Percentiles rank a stretch among this genome's conserved stretches.
phyloP scores from a whole-genome alignment of 257 asterid genomes.

The Verbascum thapsus region DNA sequence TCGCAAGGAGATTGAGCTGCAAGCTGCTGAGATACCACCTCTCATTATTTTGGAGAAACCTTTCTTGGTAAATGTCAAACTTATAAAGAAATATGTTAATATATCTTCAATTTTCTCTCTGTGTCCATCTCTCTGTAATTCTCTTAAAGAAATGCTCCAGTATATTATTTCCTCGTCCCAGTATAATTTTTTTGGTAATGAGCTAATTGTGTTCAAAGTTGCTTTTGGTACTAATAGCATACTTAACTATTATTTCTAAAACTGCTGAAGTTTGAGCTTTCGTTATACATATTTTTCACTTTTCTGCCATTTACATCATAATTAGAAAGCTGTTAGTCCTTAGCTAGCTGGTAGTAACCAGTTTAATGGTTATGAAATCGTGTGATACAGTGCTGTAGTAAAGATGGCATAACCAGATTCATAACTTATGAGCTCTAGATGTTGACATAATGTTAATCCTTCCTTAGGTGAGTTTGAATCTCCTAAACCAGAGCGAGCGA shows the following conservation, averaged over 20 bases:
- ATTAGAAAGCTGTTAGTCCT: neutral
- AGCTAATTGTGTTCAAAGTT: slow-evolving; percentile 11
- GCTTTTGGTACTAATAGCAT: slow-evolving; percentile 21
- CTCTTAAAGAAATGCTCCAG: slow-evolving; percentile 5
- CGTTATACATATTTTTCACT: neutral
- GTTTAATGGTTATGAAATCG: slow-evolving; percentile 18
- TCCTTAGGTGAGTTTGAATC: slow-evolving; percentile 65
- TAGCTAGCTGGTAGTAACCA: slow-evolving; percentile 10
- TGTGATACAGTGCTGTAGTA: slow-evolving; percentile 7
- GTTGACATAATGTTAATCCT: slow-evolving; percentile 24
- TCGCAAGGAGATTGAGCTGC: slow-evolving; percentile 80
- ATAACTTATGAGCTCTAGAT: slow-evolving; percentile 15
- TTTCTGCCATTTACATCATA: neutral
- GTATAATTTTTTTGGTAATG: neutral
- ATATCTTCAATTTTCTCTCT: slow-evolving; percentile 25
- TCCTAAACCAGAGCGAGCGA: slow-evolving; percentile 76
- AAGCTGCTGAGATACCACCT: slow-evolving; percentile 74
- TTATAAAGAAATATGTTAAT: slow-evolving; percentile 20
- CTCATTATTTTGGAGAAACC: slow-evolving; percentile 76
- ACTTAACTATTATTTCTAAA: slow-evolving; percentile 1
- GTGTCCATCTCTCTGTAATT: slow-evolving; percentile 9
- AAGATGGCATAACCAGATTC: slow-evolving; percentile 16
- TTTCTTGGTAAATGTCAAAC: slow-evolving; percentile 58
- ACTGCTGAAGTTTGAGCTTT: slow-evolving; percentile 19
- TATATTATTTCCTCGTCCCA: slow-evolving; percentile 10